A percentile compares a stretch with the other conserved stretches of the same genome.
phyloP scores from a whole-genome alignment of 306 rosid species.

The Albizia julibrissin region DNA sequence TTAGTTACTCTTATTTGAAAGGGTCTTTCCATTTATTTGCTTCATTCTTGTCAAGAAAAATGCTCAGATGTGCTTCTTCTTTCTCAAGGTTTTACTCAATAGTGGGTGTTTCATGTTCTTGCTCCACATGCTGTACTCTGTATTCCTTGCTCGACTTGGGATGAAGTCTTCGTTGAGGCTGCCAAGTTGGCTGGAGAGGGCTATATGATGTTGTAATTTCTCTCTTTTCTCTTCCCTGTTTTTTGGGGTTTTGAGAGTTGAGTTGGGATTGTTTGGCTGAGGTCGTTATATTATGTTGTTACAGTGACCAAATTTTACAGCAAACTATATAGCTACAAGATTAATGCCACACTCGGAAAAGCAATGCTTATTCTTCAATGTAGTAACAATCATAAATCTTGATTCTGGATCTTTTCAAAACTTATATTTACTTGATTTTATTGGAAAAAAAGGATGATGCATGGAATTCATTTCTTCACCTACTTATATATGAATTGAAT shows the following conservation, averaged over 20 bases:
- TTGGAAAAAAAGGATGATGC: too few relatives aligned
- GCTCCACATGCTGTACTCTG: conserved; percentile 83
- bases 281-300: conserved; percentile 22
- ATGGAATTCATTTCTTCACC: too few relatives aligned
- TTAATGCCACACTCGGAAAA: neutral
- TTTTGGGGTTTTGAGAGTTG: conserved; percentile 2
- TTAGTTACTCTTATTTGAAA: neutral
- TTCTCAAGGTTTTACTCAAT: conserved; percentile 71
- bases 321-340: neutral
- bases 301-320: conserved; percentile 9
- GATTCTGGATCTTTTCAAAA: too few relatives aligned
- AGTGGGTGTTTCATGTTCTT: conserved; percentile 75
- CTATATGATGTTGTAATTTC: conserved; percentile 40
- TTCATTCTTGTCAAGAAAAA: conserved; percentile 27
- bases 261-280: conserved; percentile 6
- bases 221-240: neutral
- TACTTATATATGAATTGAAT: too few relatives aligned
- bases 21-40: neutral
- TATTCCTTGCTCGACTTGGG: conserved; percentile 86
- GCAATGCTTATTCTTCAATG: neutral
- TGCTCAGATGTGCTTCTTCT: conserved; percentile 23
- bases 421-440: too few relatives aligned
- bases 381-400: too few relatives aligned
- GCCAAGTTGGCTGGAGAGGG: conserved; percentile 93
- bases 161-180: conserved; percentile 77